phyloP scores from a whole-genome alignment of 2,329 filamentous ascomycete genomes.

The Ophiostoma pallidulum region DNA sequence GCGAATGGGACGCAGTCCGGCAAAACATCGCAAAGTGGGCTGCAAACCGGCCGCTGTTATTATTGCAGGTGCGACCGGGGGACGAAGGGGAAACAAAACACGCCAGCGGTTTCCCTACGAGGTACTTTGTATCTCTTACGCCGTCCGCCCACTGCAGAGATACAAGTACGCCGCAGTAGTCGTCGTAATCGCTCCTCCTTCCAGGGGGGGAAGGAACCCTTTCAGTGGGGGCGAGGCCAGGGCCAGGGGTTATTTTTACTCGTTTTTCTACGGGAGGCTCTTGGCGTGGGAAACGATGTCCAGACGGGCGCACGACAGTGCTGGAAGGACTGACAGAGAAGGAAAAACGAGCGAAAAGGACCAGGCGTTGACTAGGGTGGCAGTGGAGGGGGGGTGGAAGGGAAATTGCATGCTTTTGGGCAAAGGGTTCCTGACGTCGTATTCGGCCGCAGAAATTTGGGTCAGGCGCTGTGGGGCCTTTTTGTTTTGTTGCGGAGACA shows the following conservation, averaged over 20 bases:
- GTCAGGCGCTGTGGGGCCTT: constrained; percentile 4
- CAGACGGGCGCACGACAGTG: too few relatives aligned
- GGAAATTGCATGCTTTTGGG: constrained; percentile 13
- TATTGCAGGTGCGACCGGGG: not conserved
- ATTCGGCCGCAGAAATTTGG: constrained; percentile 2
- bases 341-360: constrained; percentile 4
- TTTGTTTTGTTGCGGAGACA: not conserved
- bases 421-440: constrained; percentile 2
- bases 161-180: too few relatives aligned
- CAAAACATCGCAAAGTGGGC: constrained; percentile 14
- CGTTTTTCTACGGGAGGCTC: constrained; percentile 8
- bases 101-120: too few relatives aligned
- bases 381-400: constrained; percentile 2
- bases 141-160: too few relatives aligned
- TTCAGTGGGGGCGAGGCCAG: too few relatives aligned
- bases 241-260: constrained; percentile 9
- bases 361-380: not conserved
- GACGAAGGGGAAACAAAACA: constrained; percentile 2
- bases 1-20: constrained; percentile 24
- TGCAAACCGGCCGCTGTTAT: too few relatives aligned
- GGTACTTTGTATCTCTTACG: too few relatives aligned
- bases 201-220: too few relatives aligned
- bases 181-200: too few relatives aligned
- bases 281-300: not conserved
- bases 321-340: not conserved